Evolutionary conservation across 257 asterid genomes (phyloP).

Genomic region (Nicotiana sylvestris): DNA sequence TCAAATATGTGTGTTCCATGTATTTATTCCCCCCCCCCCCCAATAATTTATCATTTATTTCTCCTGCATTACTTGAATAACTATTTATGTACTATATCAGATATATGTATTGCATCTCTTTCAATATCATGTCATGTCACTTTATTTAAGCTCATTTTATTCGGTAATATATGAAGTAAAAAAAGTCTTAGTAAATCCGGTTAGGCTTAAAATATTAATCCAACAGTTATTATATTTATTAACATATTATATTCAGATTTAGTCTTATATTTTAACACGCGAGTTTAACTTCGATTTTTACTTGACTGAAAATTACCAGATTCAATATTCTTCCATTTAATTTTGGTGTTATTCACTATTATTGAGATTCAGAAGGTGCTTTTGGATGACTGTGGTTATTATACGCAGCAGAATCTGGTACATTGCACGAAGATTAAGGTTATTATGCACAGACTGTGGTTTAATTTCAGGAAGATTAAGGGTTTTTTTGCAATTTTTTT

Average conservation of each 20-base stretch:
- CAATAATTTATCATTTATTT: no score
- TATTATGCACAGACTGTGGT: no score
- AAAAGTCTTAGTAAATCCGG: not conserved
- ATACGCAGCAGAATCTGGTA: slow-evolving; percentile 62
- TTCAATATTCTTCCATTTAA: not conserved
- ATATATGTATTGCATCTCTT: no score
- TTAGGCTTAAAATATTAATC: no score
- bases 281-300: not conserved
- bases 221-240: no score
- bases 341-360: not conserved
- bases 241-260: not conserved
- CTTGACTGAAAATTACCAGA: not conserved
- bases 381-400: not conserved
- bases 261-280: no score
- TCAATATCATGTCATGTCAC: not conserved
- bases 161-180: not conserved
- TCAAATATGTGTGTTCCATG: no score
- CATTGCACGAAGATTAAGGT: slow-evolving; percentile 50
- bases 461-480: no score
- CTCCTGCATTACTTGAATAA: no score
- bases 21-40: not conserved
- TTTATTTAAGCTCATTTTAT: no score
- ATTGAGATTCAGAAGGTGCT: not conserved
- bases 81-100: no score
- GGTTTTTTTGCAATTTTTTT: no score